Evolutionary conservation across 2,329 filamentous ascomycete species (phyloP).

Genomic region (Uncinocarpus reesii): DNA sequence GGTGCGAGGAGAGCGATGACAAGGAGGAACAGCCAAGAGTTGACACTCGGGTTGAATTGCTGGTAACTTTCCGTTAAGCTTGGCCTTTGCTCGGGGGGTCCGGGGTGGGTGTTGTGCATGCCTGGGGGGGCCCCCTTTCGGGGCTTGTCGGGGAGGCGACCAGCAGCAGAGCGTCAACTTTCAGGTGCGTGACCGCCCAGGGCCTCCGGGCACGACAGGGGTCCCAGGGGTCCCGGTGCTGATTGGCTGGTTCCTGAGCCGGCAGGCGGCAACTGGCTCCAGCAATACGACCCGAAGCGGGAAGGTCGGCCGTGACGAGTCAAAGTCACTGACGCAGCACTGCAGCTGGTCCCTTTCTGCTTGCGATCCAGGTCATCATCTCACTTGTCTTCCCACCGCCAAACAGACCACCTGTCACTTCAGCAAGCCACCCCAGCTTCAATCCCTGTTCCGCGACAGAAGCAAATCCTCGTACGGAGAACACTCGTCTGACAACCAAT

Average conservation of each 20-base stretch:
- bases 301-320: background rate
- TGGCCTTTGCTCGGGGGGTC: too few species aligned
- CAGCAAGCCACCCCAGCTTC: background rate
- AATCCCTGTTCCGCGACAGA: slow-evolving; percentile 4
- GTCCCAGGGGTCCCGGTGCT: background rate
- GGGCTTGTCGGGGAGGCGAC: background rate
- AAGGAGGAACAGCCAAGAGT: background rate
- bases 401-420: too few species aligned
- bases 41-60: background rate
- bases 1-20: background rate
- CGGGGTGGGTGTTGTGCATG: too few species aligned
- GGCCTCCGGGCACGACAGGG: too few species aligned
- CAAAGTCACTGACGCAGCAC: background rate
- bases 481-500: background rate
- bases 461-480: background rate
- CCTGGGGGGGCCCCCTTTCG: too few species aligned
- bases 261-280: slow-evolving; percentile 3
- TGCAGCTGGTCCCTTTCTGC: too few species aligned
- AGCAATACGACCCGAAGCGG: background rate
- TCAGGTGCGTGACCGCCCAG: too few species aligned
- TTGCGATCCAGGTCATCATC: background rate
- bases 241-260: slow-evolving; percentile 5
- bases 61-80: slow-evolving; percentile 8
- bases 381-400: too few species aligned
- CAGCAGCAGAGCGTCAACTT: too few species aligned